These are phyloP conservation scores for Chaetoceros muelleri DNA, from an alignment of 108 stramenopile genomes.

Conservation along the genomic window DNA sequence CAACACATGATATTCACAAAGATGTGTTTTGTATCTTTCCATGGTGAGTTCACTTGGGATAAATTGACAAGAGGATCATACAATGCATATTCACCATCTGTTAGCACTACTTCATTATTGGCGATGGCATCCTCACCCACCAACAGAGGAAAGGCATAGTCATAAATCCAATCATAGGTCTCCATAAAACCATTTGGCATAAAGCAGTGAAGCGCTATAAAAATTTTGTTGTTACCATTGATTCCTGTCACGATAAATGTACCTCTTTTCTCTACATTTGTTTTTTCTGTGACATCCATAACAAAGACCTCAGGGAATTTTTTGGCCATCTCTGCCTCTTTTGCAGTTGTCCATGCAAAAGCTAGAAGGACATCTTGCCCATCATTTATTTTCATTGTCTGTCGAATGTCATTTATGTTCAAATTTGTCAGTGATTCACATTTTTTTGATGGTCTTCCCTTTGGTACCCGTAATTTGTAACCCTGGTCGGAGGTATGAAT, in stretches of 20 bases:
- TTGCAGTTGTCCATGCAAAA: not conserved
- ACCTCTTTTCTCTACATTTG: not conserved
- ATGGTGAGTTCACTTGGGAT: not conserved
- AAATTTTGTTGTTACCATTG: not conserved
- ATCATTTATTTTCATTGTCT: not conserved
- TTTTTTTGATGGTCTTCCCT: not conserved
- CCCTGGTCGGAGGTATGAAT: too few relatives aligned
- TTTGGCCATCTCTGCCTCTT: not conserved
- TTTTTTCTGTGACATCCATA: not conserved
- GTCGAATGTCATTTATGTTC: not conserved
- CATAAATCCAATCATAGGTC: not conserved
- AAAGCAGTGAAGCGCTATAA: not conserved
- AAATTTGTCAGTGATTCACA: not conserved
- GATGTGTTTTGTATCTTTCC: too few relatives aligned
- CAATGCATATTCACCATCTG: not conserved
- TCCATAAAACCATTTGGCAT: not conserved
- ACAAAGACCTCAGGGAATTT: not conserved
- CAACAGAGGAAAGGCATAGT: not conserved
- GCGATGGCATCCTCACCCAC: not conserved
- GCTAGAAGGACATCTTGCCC: not conserved
- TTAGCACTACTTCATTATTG: not conserved
- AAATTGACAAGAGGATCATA: not conserved
- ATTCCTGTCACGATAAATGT: not conserved
- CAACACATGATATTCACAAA: too few relatives aligned
- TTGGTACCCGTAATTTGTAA: too few relatives aligned